Conservation (phyloP, 352 stramenopile genomes). For the Globisporangium paroecandrum region DNA sequence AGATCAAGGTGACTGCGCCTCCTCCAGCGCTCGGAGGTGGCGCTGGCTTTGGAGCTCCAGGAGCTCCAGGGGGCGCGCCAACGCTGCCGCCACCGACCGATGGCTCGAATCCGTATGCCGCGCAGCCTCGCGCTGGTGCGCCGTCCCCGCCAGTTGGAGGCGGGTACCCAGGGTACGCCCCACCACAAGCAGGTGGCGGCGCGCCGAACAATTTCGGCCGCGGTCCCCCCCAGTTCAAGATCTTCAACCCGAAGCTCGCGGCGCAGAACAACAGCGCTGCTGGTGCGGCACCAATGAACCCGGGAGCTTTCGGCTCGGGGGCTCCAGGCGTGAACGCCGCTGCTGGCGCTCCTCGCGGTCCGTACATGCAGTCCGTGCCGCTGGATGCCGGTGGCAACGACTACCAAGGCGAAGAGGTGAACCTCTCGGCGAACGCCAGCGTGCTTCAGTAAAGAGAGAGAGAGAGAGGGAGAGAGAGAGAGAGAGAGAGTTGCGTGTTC, state of each 20-base stretch:
- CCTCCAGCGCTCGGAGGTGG: slow-evolving; percentile 36
- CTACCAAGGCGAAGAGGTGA: slow-evolving; percentile 50
- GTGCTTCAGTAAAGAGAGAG: slow-evolving; percentile 53
- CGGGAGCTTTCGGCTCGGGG: slow-evolving; percentile 26
- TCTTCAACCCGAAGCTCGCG: slow-evolving; percentile 79
- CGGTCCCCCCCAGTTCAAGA: slow-evolving; percentile 79
- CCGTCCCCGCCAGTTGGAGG: slow-evolving; percentile 24
- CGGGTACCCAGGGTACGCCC: slow-evolving; percentile 28
- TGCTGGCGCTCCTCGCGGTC: background rate
- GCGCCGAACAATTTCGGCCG: slow-evolving; percentile 17
- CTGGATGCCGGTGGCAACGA: slow-evolving; percentile 34
- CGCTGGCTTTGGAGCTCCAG: slow-evolving; percentile 2
- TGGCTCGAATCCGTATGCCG: slow-evolving; percentile 60
- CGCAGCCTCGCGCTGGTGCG: slow-evolving; percentile 24
- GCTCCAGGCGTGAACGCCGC: slow-evolving; percentile 15
- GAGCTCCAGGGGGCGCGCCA: slow-evolving; percentile 7
- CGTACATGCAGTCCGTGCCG: slow-evolving; percentile 23
- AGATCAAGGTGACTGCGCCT: slow-evolving; percentile 75
- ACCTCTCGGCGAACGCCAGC: slow-evolving; percentile 66
- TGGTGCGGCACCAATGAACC: slow-evolving; percentile 12
- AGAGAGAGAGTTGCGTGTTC: background rate
- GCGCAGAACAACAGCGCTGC: slow-evolving; percentile 25
- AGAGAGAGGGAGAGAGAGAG: slow-evolving; percentile 4
- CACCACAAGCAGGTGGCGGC: slow-evolving; percentile 6
- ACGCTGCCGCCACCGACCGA: slow-evolving; percentile 18